phyloP scores from a whole-genome alignment of 805 yeast species.

The Sugiyamaella floridensis region DNA sequence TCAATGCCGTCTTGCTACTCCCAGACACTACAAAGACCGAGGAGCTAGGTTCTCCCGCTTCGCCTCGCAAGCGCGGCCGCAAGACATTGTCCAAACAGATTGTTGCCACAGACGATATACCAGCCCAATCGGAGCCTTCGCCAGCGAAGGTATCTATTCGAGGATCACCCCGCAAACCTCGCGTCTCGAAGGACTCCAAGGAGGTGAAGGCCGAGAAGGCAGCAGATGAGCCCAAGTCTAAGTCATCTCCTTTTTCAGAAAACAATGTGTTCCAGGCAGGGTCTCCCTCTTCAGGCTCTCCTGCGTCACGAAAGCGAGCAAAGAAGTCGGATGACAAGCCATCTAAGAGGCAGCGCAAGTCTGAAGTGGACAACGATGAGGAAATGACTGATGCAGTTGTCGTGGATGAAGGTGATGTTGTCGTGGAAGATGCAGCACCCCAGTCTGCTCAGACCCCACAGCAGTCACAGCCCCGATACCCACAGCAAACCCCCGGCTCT shows the following conservation, averaged over 20 bases:
- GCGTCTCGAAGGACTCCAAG: not conserved
- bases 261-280: constrained; percentile 11
- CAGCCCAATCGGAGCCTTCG: not conserved
- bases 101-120: constrained; percentile 1
- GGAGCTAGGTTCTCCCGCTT: constrained; percentile 2
- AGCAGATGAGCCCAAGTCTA: not conserved
- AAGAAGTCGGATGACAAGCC: constrained; percentile 1
- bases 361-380: not conserved
- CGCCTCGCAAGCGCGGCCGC: constrained; percentile 13
- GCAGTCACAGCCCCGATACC: constrained; percentile 2
- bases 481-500: constrained; percentile 2
- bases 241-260: constrained; percentile 7
- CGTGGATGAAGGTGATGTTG: constrained; percentile 1
- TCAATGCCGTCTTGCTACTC: constrained; percentile 1
- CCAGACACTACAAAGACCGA: constrained; percentile 1
- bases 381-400: not conserved
- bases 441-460: constrained; percentile 1
- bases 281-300: constrained; percentile 1
- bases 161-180: constrained; percentile 9
- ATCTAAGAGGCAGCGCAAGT: constrained; percentile 6
- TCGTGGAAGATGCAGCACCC: constrained; percentile 1
- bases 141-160: constrained; percentile 7
- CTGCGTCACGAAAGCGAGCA: not conserved
- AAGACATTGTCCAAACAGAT: constrained; percentile 14
- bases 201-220: not conserved